Conservation (phyloP, 805 yeast species). For the Priceomyces medius region DNA sequence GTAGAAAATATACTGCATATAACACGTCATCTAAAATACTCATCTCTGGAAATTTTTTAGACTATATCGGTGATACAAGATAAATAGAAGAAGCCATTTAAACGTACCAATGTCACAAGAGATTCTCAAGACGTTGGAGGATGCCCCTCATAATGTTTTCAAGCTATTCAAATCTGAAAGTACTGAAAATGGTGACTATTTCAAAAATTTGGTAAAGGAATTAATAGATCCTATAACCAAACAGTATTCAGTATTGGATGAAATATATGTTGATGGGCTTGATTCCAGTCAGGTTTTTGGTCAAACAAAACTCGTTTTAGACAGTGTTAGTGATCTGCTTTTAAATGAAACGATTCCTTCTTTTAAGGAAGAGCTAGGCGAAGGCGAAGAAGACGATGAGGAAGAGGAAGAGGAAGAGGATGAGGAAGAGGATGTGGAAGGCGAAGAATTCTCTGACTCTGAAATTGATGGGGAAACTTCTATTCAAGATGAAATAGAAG, state of each 20-base stretch:
- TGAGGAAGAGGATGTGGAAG: conserved; percentile 17
- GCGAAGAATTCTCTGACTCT: conserved; percentile 9
- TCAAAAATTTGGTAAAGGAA: conserved; percentile 41
- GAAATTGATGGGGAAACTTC: conserved; percentile 21
- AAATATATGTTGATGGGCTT: conserved; percentile 78
- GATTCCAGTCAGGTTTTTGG: conserved; percentile 93
- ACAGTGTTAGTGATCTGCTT: conserved; percentile 67
- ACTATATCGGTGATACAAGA: not conserved
- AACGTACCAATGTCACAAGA: conserved; percentile 18
- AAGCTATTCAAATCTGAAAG: conserved; percentile 14
- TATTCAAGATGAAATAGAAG: conserved; percentile 8
- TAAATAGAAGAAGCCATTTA: not conserved
- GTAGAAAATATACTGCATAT: conserved; percentile 6
- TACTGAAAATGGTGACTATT: conserved; percentile 13
- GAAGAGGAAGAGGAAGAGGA: conserved; percentile 12
- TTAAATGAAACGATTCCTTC: conserved; percentile 56
- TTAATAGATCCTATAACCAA: conserved; percentile 60
- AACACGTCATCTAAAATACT: not conserved
- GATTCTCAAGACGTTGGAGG: conserved; percentile 19
- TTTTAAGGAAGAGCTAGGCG: conserved; percentile 38
- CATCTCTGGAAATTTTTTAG: conserved; percentile 2
- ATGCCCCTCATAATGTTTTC: conserved; percentile 26
- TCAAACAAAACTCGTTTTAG: conserved; percentile 82
- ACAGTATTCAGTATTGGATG: conserved; percentile 67
- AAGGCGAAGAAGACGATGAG: conserved; percentile 11